Evolutionary conservation across 2,329 filamentous ascomycete genomes (phyloP).

Genomic region (Thelonectria rubi): DNA sequence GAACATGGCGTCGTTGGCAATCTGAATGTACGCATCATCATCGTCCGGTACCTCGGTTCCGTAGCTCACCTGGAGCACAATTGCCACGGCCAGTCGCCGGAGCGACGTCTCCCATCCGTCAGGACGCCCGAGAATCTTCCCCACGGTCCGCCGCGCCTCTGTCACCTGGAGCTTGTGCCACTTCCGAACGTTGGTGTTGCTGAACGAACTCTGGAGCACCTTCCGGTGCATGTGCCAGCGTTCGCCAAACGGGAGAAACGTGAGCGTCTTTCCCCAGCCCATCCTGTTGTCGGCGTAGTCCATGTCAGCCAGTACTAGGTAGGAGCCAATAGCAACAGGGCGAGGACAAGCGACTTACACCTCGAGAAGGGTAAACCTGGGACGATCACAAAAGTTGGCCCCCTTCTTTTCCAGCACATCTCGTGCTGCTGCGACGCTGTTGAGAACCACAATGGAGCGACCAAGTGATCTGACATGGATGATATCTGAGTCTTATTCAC

Average conservation of each 20-base stretch:
- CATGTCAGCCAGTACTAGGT: constrained; percentile 11
- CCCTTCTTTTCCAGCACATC: constrained; percentile 56
- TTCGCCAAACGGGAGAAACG: constrained; percentile 54
- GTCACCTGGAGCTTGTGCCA: constrained; percentile 40
- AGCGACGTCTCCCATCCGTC: constrained; percentile 40
- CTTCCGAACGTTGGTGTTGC: constrained; percentile 46
- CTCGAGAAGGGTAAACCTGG: constrained; percentile 53
- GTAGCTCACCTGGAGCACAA: constrained; percentile 47
- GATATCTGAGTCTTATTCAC: constrained; percentile 42
- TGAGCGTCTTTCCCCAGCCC: constrained; percentile 58
- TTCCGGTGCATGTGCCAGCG: constrained; percentile 55
- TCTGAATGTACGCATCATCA: constrained; percentile 44
- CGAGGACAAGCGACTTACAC: constrained; percentile 37
- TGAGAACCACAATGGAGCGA: constrained; percentile 44
- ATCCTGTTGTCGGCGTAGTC: constrained; percentile 39
- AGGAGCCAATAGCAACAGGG: background rate
- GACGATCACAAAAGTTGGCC: constrained; percentile 55
- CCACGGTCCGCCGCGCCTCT: constrained; percentile 36
- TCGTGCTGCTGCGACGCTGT: constrained; percentile 45
- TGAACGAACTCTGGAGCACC: constrained; percentile 54
- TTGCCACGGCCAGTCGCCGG: constrained; percentile 44
- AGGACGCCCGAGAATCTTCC: constrained; percentile 33
- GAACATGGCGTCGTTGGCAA: constrained; percentile 45
- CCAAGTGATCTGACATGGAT: constrained; percentile 45
- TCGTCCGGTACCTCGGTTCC: constrained; percentile 43